phyloP scores from a whole-genome alignment of 441 rosid genomes.

The Hypseocharis bilobata region DNA sequence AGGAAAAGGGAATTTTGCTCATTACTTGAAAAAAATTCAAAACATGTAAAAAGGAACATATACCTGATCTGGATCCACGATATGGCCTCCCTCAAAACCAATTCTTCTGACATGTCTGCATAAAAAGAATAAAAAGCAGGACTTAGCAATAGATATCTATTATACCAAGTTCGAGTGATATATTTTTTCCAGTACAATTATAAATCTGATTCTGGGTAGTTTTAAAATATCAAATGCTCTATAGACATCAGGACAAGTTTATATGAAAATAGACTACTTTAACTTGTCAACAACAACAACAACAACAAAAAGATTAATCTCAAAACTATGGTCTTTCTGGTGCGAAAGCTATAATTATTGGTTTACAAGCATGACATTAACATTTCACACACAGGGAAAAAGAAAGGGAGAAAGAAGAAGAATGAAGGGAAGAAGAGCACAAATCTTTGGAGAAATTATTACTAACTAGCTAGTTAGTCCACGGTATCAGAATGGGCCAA shows the following conservation, averaged over 20 bases:
- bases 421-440: no score
- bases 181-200: not conserved
- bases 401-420: no score
- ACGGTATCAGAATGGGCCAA: no score
- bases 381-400: no score
- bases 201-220: not conserved
- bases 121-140: constrained; percentile 9
- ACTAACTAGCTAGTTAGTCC: no score
- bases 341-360: not conserved
- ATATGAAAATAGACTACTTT: not conserved
- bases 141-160: not conserved
- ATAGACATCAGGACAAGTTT: no score
- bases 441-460: no score
- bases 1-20: constrained; percentile 11
- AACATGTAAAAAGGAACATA: constrained; percentile 1
- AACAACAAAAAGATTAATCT: not conserved
- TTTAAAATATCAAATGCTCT: not conserved
- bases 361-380: not conserved
- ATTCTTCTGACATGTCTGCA: constrained; percentile 57
- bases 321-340: constrained; percentile 2
- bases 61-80: constrained; percentile 79
- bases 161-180: not conserved
- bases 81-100: constrained; percentile 81
- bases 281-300: not conserved
- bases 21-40: not conserved